Conservation (phyloP, 352 stramenopile genomes). For the Globisporangium apiculatum region DNA sequence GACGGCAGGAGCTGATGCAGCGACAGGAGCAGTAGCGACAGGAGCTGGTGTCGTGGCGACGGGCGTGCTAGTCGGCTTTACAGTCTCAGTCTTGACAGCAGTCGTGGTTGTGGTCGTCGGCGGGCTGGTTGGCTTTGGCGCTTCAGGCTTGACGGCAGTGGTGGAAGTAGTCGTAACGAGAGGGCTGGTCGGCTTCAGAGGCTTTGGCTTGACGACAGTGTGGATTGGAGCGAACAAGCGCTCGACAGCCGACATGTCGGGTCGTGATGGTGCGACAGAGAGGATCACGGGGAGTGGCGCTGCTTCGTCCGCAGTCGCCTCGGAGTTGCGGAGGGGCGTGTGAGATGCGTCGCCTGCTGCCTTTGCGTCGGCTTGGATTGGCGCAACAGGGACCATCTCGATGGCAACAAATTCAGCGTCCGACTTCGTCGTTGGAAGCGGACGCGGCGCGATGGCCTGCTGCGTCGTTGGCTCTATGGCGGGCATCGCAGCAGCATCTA, state of each 20-base stretch:
- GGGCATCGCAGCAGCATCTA: not conserved
- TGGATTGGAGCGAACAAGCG: not conserved
- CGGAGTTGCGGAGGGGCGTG: no score
- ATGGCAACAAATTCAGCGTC: not conserved
- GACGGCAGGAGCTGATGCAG: not conserved
- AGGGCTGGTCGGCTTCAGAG: not conserved
- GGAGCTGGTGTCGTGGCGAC: no score
- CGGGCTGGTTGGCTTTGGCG: not conserved
- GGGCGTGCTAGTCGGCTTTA: not conserved
- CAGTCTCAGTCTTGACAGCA: not conserved
- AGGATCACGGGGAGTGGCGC: not conserved
- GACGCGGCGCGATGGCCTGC: not conserved
- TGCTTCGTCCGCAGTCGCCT: conserved; percentile 1
- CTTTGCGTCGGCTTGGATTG: no score
- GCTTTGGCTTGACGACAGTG: not conserved
- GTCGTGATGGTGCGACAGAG: not conserved
- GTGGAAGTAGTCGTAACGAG: not conserved
- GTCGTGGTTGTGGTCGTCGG: not conserved
- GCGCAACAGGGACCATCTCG: no score
- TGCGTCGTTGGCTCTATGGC: not conserved
- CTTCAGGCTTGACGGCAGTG: not conserved
- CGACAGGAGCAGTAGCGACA: not conserved
- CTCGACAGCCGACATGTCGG: not conserved
- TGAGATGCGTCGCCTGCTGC: no score
- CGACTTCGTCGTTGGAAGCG: not conserved